Conservation (phyloP, 1,284 basidiomycete species). For the Cutaneotrichosporon cutaneum region DNA sequence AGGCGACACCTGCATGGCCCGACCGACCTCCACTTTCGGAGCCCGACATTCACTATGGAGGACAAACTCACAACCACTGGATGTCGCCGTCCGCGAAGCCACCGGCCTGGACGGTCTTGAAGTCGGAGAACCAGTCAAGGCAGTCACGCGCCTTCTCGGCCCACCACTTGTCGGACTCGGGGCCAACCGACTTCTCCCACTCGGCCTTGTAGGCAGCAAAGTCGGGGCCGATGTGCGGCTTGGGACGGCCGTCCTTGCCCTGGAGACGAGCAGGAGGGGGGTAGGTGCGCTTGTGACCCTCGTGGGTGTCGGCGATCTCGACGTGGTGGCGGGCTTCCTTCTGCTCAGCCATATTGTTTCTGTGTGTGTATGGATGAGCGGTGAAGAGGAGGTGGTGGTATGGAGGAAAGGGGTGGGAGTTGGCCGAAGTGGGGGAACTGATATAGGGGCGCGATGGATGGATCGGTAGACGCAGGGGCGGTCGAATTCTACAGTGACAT, state of each 20-base stretch:
- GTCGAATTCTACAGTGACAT: conserved; percentile 11
- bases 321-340: conserved; percentile 29
- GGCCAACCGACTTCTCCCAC: conserved; percentile 70
- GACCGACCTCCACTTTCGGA: conserved; percentile 1
- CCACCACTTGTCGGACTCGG: conserved; percentile 82
- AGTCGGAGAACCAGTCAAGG: conserved; percentile 87
- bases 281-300: conserved; percentile 39
- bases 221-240: conserved; percentile 71
- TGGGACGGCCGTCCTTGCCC: conserved; percentile 42
- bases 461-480: background rate
- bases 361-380: conserved; percentile 10
- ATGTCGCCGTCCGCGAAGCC: conserved; percentile 84
- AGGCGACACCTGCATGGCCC: background rate
- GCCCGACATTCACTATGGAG: background rate
- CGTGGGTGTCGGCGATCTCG: conserved; percentile 40
- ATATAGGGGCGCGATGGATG: conserved; percentile 6
- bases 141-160: conserved; percentile 75
- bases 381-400: background rate
- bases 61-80: conserved; percentile 70
- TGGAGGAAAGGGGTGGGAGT: background rate
- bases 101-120: conserved; percentile 83
- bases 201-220: conserved; percentile 67
- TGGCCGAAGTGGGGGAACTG: conserved; percentile 3
- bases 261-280: conserved; percentile 45
- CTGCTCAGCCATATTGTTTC: background rate